These are phyloP conservation scores for Chytriomyces sp. DNA, from an alignment of 192 early-diverging fungal genomes.

Conservation along the genomic window DNA sequence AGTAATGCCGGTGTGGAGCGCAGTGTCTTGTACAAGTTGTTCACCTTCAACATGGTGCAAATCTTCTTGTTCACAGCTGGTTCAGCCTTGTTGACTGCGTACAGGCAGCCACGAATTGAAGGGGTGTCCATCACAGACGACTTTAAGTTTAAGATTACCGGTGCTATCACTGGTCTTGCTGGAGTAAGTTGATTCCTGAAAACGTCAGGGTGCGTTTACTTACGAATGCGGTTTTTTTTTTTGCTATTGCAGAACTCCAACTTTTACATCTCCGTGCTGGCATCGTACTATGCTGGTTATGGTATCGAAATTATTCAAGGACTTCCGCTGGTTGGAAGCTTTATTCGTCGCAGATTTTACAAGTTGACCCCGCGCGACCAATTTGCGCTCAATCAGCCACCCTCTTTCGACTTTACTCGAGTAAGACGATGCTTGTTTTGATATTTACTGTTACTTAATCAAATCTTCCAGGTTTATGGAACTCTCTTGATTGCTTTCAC, in stretches of 20 bases:
- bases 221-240: neutral
- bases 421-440: constrained; percentile 1
- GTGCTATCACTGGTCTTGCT: constrained; percentile 31
- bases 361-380: constrained; percentile 48
- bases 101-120: constrained; percentile 5
- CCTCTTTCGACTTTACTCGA: constrained; percentile 42
- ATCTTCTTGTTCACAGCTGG: constrained; percentile 28
- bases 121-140: constrained; percentile 33
- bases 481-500: constrained; percentile 47
- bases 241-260: constrained; percentile 36
- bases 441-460: neutral
- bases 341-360: constrained; percentile 47
- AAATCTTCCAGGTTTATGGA: constrained; percentile 38
- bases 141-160: constrained; percentile 26
- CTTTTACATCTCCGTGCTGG: constrained; percentile 46
- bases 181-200: constrained; percentile 9
- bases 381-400: constrained; percentile 47
- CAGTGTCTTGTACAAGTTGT: constrained; percentile 51
- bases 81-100: constrained; percentile 21
- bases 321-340: constrained; percentile 42
- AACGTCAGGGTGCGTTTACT: neutral
- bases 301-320: constrained; percentile 56
- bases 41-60: constrained; percentile 44
- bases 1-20: constrained; percentile 49
- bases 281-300: constrained; percentile 38